Base-by-base conservation (phyloP, 495 filamentous ascomycete species). In the Penicillium crystallinum region DNA sequence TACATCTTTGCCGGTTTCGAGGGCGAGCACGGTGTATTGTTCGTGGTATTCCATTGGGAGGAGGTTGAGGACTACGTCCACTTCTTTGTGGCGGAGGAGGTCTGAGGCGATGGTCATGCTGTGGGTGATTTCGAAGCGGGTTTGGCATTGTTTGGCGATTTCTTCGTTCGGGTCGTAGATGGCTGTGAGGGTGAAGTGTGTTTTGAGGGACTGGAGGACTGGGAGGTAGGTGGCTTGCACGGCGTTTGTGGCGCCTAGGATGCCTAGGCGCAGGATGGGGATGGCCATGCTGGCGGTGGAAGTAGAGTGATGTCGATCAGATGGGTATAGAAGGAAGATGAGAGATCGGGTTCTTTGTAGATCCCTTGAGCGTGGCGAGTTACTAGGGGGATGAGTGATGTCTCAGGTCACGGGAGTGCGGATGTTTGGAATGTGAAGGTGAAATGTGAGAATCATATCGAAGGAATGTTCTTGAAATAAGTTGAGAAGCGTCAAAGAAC, bases 21-120 rank as follows among this genome's bases (percentile, higher is more conserved):
- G 66, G 9, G 79, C 79, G 18, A 69, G 62, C 36, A 82, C 64
- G 35, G 71, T 73, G 58, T 77, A 69, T 38, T 62, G 45, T 37
- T 69, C 75, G 59, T 82, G 81, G 54, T 65, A 77, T 46, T 75
- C 77, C 52, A 79, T 74, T 29, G 73, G 65, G 47, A 74, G 74
- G 56, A 76, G 67, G 61, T 76, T 76, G 37, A 83, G 65, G 48
- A 83, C 67, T 3, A 82, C 64, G 49, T 79, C 71, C 23, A 84
- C 65, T 37, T 68, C 49, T 18, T 55, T 31, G 23, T 63, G 47
- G 12, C 25, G 15, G 15, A 63, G 41, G 44, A 65, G 27, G n/a
- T 62, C 52, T 12, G 52, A 33, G 6, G 52, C n/a, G 27, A 18
- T 18, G 18, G 41, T 53, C 14, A 59, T 56, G 34, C 38, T 59